Evolutionary conservation across 1,284 basidiomycete species (phyloP), one percentile per base, ranked within the genome.

Genomic region (Amylostereum areolatum): DNA sequence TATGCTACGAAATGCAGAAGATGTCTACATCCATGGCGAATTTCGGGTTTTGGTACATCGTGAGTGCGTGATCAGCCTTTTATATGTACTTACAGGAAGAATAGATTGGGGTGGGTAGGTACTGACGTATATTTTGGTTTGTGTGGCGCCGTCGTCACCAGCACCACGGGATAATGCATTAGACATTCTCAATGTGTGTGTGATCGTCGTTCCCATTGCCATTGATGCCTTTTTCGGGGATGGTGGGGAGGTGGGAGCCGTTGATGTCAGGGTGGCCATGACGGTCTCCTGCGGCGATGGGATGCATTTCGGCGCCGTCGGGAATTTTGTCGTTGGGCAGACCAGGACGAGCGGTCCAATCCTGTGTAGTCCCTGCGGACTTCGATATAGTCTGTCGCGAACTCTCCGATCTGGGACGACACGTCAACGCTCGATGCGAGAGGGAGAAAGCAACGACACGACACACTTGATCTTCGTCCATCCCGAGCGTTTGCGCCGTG

Each of bases 401-500:
- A 89, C 62, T 89, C 86, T 52, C 85, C 86, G 48, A 87, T 84
- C 83, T 87, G 55, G 29, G 11, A 40, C 10, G n/a, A 12, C 5
- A 11, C 27, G 29, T 28, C 30, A 35, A 31, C 43, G 30, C 34
- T 36, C 5, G 12, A 27, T 43, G 30, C 3, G 42, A 30, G 28
- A 39, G 37, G 29, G 33, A n/a, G 24, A 29, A 11, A 33, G 45
- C 45, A 32, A 30, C 25, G 46, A 11, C 27, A 24, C 6, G 5
- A 61, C 79, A 56, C 57, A 89, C 85, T 75, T 93, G 86, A 32
- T 82, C 79, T 60, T 89, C 90, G 66, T 97, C 93, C 79, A 96
- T 87, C 45, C 93, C 93, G 47, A 92, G 75, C 50, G 78, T 78
- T 72, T 97, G 92, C 32, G 82, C 89, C 62, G 90, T 84, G 33